These are phyloP conservation scores for Citrus reticulata DNA, from an alignment of 345 rosid genomes.

Conservation along the genomic window DNA sequence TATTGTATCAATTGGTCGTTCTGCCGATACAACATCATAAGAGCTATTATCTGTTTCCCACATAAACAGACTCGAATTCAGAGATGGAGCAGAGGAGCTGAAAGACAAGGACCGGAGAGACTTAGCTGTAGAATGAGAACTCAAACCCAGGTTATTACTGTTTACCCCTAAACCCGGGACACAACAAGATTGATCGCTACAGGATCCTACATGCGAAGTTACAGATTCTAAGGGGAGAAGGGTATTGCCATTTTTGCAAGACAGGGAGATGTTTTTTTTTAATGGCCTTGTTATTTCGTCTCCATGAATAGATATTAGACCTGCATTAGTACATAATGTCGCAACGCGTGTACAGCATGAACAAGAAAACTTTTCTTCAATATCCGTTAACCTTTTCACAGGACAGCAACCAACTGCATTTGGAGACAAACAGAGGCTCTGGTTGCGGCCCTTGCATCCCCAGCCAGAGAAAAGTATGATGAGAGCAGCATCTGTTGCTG, in stretches of 20 bases:
- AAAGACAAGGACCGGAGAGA: slow-evolving; percentile 68
- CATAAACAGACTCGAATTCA: slow-evolving; percentile 79
- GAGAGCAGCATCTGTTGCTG: slow-evolving; percentile 56
- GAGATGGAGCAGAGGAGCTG: slow-evolving; percentile 64
- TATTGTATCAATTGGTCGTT: slow-evolving; percentile 82
- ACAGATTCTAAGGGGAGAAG: slow-evolving; percentile 24
- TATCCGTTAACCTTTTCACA: slow-evolving; percentile 43
- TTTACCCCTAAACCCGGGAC: slow-evolving; percentile 88
- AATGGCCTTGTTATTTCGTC: slow-evolving; percentile 40
- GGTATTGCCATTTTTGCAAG: slow-evolving; percentile 28
- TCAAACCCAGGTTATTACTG: slow-evolving; percentile 56
- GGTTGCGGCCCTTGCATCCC: slow-evolving; percentile 86
- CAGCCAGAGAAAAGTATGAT: slow-evolving; percentile 89
- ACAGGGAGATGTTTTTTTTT: slow-evolving; percentile 37
- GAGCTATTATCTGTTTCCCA: slow-evolving; percentile 69
- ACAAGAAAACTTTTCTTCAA: slow-evolving; percentile 47
- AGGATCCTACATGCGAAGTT: slow-evolving; percentile 33
- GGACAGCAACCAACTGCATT: slow-evolving; percentile 54
- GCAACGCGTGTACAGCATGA: slow-evolving; percentile 46
- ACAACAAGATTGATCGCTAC: slow-evolving; percentile 53
- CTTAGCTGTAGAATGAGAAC: slow-evolving; percentile 65
- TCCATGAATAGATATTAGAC: slow-evolving; percentile 21
- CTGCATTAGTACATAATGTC: slow-evolving; percentile 25
- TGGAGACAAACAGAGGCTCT: slow-evolving; percentile 62
- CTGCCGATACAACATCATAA: slow-evolving; percentile 38